These are phyloP conservation scores for Brassica hybrid DNA, from an alignment of 441 rosid species.

Conservation along the genomic window DNA sequence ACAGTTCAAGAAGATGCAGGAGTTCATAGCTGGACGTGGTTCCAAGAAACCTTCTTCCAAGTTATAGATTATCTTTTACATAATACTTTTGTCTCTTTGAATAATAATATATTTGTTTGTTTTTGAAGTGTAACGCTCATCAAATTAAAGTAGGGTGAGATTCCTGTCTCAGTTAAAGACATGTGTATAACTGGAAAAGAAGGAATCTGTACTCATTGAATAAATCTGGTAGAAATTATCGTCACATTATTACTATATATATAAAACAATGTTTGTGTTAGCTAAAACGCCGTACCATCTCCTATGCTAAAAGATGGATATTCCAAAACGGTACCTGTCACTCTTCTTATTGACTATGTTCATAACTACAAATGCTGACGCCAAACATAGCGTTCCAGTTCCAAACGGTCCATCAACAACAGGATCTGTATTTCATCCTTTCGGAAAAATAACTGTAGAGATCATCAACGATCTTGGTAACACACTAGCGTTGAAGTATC, in stretches of 20 bases:
- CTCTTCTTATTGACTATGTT: conserved; percentile 8
- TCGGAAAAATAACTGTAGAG: conserved; percentile 12
- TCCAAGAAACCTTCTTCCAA: conserved; percentile 70
- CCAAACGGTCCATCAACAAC: conserved; percentile 6
- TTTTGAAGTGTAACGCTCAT: not conserved
- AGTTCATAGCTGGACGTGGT: conserved; percentile 74
- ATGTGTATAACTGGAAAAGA: conserved; percentile 5
- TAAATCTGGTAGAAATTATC: not conserved
- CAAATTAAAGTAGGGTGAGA: conserved; percentile 17
- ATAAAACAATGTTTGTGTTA: too few relatives aligned
- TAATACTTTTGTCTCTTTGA: conserved; percentile 20
- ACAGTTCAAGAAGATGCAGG: conserved; percentile 95
- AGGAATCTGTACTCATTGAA: not conserved
- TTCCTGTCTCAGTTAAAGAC: conserved; percentile 10
- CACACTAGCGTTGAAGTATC: conserved; percentile 7
- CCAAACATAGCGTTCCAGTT: not conserved
- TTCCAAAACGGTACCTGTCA: conserved; percentile 3
- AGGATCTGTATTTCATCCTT: not conserved
- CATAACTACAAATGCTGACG: conserved; percentile 18
- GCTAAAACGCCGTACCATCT: not conserved
- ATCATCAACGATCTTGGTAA: conserved; percentile 32
- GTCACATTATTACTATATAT: too few relatives aligned
- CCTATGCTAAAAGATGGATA: not conserved
- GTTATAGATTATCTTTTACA: conserved; percentile 48
- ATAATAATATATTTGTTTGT: conserved; percentile 20